Evolutionary conservation across 1,139 yeast species (phyloP).

Genomic region (Kazachstania sp.): DNA sequence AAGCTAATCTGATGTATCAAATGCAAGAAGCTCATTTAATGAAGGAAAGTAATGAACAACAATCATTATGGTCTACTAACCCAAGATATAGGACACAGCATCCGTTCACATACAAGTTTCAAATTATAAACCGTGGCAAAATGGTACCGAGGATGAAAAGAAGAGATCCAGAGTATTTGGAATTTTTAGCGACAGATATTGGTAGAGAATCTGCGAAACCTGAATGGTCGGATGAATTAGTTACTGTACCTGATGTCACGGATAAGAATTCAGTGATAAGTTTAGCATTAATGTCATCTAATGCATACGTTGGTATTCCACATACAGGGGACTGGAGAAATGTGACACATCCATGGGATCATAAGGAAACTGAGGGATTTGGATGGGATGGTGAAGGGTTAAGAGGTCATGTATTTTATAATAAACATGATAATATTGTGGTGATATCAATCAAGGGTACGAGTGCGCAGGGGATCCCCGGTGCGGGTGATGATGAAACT

Average conservation of each 20-base stretch:
- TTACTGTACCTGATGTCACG: conserved; percentile 60
- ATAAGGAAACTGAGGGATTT: conserved; percentile 35
- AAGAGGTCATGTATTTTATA: conserved; percentile 83
- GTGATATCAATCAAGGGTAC: conserved; percentile 89
- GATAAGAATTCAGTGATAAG: conserved; percentile 67
- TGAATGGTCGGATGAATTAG: conserved; percentile 62
- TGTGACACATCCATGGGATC: conserved; percentile 54
- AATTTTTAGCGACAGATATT: neutral
- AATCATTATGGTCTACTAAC: conserved; percentile 18
- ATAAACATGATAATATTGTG: conserved; percentile 54
- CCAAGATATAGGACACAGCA: conserved; percentile 15
- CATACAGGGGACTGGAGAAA: conserved; percentile 82
- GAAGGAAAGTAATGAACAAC: conserved; percentile 4
- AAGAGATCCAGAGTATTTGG: conserved; percentile 49
- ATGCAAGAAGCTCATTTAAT: neutral
- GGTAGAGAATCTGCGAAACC: conserved; percentile 34
- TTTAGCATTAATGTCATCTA: conserved; percentile 79
- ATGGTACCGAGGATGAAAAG: conserved; percentile 44
- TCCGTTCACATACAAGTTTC: conserved; percentile 21
- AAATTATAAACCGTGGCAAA: conserved; percentile 13
- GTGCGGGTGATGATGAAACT: conserved; percentile 70
- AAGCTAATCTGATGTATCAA: conserved; percentile 2
- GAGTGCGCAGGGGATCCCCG: conserved; percentile 73
- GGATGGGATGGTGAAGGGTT: conserved; percentile 88
- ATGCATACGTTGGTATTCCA: conserved; percentile 82